Percentiles rank a stretch among this genome's conserved stretches.
Conservation (phyloP, 2,329 filamentous ascomycete genomes). For the Calonectria fujianensis region DNA sequence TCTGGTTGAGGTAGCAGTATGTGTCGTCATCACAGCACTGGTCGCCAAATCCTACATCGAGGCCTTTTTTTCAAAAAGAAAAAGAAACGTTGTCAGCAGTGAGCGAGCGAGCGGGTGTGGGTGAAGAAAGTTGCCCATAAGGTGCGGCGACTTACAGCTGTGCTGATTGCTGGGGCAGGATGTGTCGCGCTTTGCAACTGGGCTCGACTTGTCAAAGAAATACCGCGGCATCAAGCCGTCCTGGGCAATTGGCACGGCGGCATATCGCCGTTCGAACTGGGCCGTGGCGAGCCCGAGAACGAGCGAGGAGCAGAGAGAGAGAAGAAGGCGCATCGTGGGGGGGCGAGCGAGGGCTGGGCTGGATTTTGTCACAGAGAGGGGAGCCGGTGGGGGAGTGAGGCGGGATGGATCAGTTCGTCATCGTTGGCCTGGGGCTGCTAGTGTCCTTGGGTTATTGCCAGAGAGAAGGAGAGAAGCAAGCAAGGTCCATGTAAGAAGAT, state of each 20-base stretch:
- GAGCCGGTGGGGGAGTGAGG: conserved; percentile 10
- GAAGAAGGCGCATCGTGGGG: conserved; percentile 48
- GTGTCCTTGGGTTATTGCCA: conserved; percentile 8
- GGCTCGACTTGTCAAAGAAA: conserved; percentile 54
- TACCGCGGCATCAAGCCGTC: conserved; percentile 58
- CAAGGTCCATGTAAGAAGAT: conserved; percentile 14
- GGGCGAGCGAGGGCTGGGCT: conserved; percentile 25
- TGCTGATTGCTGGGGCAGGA: conserved; percentile 56
- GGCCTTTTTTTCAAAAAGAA: conserved; percentile 57
- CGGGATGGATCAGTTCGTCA: conserved; percentile 32
- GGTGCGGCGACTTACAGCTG: conserved; percentile 55
- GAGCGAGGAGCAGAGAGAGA: conserved; percentile 22
- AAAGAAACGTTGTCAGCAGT: conserved; percentile 10
- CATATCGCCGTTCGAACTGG: conserved; percentile 49
- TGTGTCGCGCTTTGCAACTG: conserved; percentile 54
- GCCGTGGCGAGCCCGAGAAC: conserved; percentile 43
- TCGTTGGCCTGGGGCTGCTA: conserved; percentile 16
- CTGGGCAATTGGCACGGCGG: conserved; percentile 44
- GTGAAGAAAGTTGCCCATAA: neutral
- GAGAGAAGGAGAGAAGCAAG: conserved; percentile 11
- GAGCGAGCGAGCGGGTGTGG: neutral
- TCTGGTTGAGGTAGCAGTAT: conserved; percentile 67
- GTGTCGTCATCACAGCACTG: conserved; percentile 65
- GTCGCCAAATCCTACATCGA: conserved; percentile 62
- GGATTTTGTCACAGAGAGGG: conserved; percentile 12